These are phyloP conservation scores for Gaeumannomyces sp. DNA, from an alignment of 2,329 filamentous ascomycete genomes.

Conservation along the genomic window DNA sequence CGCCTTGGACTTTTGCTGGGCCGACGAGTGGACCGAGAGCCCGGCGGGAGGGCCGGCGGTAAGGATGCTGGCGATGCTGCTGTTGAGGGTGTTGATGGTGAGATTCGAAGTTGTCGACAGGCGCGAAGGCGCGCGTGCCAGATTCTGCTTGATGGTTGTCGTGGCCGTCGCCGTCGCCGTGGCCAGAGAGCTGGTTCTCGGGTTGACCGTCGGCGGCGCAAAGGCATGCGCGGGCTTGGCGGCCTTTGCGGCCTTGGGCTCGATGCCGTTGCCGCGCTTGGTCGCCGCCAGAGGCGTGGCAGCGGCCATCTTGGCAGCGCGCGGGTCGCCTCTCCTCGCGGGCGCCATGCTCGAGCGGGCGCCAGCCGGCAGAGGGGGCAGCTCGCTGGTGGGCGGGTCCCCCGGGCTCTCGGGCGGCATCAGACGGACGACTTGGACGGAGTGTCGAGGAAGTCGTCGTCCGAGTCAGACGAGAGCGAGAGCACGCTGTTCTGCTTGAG, in stretches of 20 bases:
- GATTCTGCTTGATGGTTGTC: conserved; percentile 10
- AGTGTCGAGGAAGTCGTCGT: conserved; percentile 34
- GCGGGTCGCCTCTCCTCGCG: background rate
- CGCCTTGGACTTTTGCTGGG: conserved; percentile 20
- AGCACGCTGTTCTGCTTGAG: conserved; percentile 49
- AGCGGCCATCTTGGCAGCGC: conserved; percentile 1
- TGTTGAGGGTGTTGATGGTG: conserved; percentile 29
- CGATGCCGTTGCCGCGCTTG: background rate
- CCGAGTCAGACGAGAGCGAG: conserved; percentile 52
- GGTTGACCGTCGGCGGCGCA: conserved; percentile 15
- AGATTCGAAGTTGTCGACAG: conserved; percentile 31
- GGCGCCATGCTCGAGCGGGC: background rate
- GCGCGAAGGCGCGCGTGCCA: conserved; percentile 22
- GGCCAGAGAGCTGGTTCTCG: conserved; percentile 25
- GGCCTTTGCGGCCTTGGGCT: background rate
- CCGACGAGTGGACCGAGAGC: conserved; percentile 13
- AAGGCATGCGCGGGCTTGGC: background rate
- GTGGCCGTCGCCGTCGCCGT: conserved; percentile 6
- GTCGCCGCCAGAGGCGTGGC: too few species aligned
- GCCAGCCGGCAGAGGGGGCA: background rate
- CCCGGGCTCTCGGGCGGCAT: conserved; percentile 23
- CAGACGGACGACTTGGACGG: conserved; percentile 26
- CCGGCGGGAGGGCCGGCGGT: background rate
- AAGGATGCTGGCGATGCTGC: conserved; percentile 11
- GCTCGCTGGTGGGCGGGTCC: conserved; percentile 14